These are phyloP conservation scores for Heimioporus punctisporus DNA, from an alignment of 1,284 basidiomycete species.

Conservation along the genomic window DNA sequence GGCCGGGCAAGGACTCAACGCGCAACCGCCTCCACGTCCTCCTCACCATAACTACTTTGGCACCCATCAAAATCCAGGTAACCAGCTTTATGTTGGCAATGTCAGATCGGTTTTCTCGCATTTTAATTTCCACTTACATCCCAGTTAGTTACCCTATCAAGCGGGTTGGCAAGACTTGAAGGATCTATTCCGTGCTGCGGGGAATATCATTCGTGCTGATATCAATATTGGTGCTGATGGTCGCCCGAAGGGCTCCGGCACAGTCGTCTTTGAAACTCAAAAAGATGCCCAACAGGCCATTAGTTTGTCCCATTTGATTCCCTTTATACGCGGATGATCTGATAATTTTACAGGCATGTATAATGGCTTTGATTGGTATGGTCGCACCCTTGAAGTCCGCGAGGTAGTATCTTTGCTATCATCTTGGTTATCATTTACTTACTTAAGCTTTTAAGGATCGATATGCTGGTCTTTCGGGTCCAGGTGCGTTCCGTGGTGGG, in stretches of 20 bases:
- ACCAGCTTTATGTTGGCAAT: constrained; percentile 93
- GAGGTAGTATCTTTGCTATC: constrained; percentile 54
- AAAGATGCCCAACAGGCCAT: constrained; percentile 94
- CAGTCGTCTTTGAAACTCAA: constrained; percentile 91
- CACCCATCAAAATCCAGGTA: constrained; percentile 67
- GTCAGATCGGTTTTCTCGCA: constrained; percentile 45
- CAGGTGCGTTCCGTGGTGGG: constrained; percentile 67
- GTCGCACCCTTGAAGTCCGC: constrained; percentile 89
- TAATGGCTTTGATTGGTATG: constrained; percentile 95
- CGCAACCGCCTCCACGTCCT: constrained; percentile 73
- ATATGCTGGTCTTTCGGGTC: constrained; percentile 78
- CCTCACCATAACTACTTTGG: constrained; percentile 75
- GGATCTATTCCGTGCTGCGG: constrained; percentile 94
- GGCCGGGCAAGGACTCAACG: constrained; percentile 78
- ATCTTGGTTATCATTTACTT: not conserved
- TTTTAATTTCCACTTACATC: constrained; percentile 6
- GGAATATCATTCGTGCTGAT: constrained; percentile 94
- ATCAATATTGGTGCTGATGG: constrained; percentile 94
- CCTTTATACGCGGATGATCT: constrained; percentile 4
- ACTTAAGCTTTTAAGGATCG: constrained; percentile 65
- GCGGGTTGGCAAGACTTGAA: constrained; percentile 99
- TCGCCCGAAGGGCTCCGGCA: constrained; percentile 92
- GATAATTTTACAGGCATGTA: constrained; percentile 71
- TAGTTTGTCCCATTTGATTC: constrained; percentile 52
- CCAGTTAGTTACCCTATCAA: constrained; percentile 82